Evolutionary conservation across 148 eudicot species (phyloP).

Genomic region (Camellia japonica): DNA sequence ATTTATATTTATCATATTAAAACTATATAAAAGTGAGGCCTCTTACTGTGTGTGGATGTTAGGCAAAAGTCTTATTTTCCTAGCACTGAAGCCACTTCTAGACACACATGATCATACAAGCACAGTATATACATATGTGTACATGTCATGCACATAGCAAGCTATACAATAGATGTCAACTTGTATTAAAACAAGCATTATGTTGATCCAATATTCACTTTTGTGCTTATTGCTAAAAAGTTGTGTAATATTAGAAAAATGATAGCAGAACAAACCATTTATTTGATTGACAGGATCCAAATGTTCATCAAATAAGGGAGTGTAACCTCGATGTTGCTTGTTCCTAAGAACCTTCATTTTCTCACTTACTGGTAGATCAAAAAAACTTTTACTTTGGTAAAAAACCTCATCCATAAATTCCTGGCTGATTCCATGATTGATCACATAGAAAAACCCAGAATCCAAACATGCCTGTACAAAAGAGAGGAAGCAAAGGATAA

Average conservation of each 20-base stretch:
- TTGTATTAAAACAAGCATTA: neutral
- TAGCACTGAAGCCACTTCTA: too few relatives aligned
- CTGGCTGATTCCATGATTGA: constrained; percentile 87
- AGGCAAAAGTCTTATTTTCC: too few relatives aligned
- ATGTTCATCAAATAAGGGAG: constrained; percentile 78
- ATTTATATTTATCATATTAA: too few relatives aligned
- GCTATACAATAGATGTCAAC: neutral
- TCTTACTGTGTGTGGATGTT: too few relatives aligned
- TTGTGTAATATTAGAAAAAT: neutral
- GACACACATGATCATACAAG: neutral
- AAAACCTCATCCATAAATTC: constrained; percentile 89
- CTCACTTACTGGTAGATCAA: constrained; percentile 65
- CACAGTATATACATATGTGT: neutral
- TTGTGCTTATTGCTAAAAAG: neutral
- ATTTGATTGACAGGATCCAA: constrained; percentile 79
- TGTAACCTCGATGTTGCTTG: constrained; percentile 80
- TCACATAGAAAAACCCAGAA: constrained; percentile 85
- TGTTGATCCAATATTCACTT: neutral
- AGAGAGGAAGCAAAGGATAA: constrained; percentile 1
- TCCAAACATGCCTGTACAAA: constrained; percentile 79
- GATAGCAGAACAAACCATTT: constrained; percentile 46
- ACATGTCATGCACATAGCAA: neutral
- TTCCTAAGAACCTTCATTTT: constrained; percentile 87
- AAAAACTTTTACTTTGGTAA: constrained; percentile 69
- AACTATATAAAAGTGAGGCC: too few relatives aligned